Conservation (phyloP, 2,329 filamentous ascomycete genomes). For the Claviceps capensis region DNA sequence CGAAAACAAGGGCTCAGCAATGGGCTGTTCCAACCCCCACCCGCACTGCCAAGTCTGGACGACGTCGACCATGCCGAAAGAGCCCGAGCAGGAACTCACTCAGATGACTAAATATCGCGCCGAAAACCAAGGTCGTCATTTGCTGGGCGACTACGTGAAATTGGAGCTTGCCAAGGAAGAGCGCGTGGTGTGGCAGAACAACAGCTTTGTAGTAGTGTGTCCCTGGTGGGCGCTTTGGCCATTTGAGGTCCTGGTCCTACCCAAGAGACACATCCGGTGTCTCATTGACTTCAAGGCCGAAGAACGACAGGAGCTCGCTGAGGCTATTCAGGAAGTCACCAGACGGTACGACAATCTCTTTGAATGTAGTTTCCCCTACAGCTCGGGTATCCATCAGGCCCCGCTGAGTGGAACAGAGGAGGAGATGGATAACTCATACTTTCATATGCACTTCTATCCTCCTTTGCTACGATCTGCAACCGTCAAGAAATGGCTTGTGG, state of each 20-base stretch:
- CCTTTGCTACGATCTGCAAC: conserved; percentile 84
- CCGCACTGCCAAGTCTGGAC: conserved; percentile 97
- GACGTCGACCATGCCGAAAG: conserved; percentile 79
- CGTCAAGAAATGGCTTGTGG: conserved; percentile 90
- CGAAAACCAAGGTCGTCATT: conserved; percentile 57
- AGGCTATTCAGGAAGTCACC: conserved; percentile 77
- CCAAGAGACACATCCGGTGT: conserved; percentile 70
- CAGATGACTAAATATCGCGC: conserved; percentile 67
- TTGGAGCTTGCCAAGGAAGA: conserved; percentile 73
- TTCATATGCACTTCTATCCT: conserved; percentile 97
- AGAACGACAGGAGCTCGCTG: conserved; percentile 64
- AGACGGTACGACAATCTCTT: conserved; percentile 94
- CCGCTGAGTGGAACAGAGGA: conserved; percentile 70
- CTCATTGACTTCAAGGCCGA: conserved; percentile 64
- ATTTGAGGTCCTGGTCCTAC: conserved; percentile 83
- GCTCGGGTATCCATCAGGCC: conserved; percentile 91
- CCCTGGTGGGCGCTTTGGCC: conserved; percentile 99
- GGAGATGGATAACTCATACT: conserved; percentile 75
- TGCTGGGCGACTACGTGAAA: conserved; percentile 76
- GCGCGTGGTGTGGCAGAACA: conserved; percentile 80
- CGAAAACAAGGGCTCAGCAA: conserved; percentile 93
- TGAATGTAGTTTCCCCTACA: conserved; percentile 93
- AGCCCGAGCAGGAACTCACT: conserved; percentile 65
- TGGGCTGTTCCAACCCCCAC: conserved; percentile 98
- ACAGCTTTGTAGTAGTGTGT: conserved; percentile 71